Evolutionary conservation across 1,284 basidiomycete species (phyloP), one percentile per base, ranked within the genome.

Genomic region (Quambalaria eucalypti): DNA sequence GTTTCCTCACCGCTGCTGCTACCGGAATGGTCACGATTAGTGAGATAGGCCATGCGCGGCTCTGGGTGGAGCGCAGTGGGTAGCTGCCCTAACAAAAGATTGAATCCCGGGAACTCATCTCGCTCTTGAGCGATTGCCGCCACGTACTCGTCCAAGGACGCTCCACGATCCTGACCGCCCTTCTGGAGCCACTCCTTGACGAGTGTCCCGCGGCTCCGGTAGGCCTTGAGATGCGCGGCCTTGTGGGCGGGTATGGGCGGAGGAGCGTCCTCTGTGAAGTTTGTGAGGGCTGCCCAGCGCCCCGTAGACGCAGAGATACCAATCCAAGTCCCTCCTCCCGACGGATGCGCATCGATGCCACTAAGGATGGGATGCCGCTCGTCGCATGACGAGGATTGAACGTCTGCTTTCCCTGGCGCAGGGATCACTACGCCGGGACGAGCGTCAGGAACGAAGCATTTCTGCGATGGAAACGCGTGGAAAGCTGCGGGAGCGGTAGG

Each of bases 261-360:
- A 2, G 59, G 29, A 14, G 51, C 46, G 14, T 16, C 14, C 49
- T 72, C 68, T 5, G 66, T 69, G 30, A 60, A 68, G 55, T 72
- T 72, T n/a, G 66, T 69, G 16, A 72, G 50, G 8, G 59, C 57
- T 0, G 60, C 66, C 52, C 67, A 64, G 0, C 52, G 30, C 7
- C 68, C 69, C 10, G 59, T 53, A 1, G 42, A 25, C 21, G 14
- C 25, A 0, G 61, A 64, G 25, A 71, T 49, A 4, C 69, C 69
- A 2, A 72, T 39, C 69, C 69, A 72, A 1, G 69, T 72, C 0
- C 69, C 69, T 4, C 69, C 69, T 2, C 66, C 68, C 0, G 52
- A 58, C 0, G 58, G 29, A 26, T 69, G 59, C 5, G 52, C 36
- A 28, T 61, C 60, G 40, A 59, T 39, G 4, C 60, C 68, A 36